These are phyloP conservation scores for Epichloe hybrida DNA, from an alignment of 2,329 filamentous ascomycete species.

Conservation along the genomic window DNA sequence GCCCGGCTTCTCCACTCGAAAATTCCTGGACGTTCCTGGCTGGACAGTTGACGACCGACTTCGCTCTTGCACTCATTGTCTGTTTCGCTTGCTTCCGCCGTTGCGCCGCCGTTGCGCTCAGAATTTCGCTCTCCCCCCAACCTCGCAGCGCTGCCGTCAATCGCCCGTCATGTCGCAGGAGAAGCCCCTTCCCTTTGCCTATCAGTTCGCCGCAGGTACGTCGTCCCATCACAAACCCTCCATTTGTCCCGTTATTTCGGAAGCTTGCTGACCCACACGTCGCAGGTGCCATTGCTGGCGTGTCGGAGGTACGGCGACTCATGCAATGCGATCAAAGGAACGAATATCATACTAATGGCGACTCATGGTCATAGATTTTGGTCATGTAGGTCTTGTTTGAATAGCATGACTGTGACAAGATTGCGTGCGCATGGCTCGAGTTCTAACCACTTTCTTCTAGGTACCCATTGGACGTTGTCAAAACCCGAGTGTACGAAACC, in stretches of 20 bases:
- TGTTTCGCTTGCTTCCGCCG: neutral
- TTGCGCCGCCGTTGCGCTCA: neutral
- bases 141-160: constrained; percentile 9
- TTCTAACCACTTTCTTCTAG: constrained; percentile 29
- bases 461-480: constrained; percentile 98
- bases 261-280: constrained; percentile 5
- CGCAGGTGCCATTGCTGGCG: constrained; percentile 80
- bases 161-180: constrained; percentile 44
- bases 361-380: constrained; percentile 50
- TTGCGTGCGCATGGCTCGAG: neutral
- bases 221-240: constrained; percentile 14
- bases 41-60: neutral
- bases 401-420: neutral
- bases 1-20: neutral
- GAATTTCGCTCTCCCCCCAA: neutral
- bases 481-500: constrained; percentile 76
- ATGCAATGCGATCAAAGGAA: neutral
- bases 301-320: constrained; percentile 62
- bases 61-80: neutral
- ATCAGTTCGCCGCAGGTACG: constrained; percentile 87
- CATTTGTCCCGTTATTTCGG: neutral
- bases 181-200: constrained; percentile 77
- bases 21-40: neutral
- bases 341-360: neutral
- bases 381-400: constrained; percentile 51